Conservation (phyloP, 1,284 basidiomycete genomes). For the Rugosomyces carneus region DNA sequence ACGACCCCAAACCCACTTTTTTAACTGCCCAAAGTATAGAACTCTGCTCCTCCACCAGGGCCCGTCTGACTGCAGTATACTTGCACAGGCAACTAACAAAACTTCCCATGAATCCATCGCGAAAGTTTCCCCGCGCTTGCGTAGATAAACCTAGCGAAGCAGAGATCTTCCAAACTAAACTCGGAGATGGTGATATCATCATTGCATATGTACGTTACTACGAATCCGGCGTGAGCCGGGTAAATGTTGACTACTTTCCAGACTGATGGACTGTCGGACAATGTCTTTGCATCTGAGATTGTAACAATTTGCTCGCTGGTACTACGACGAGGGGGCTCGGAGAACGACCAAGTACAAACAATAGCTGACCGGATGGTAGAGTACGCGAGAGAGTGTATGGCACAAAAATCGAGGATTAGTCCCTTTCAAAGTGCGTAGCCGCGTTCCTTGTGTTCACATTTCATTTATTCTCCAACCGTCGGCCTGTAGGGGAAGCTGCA, state of each 20-base stretch:
- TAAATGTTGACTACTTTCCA: slow-evolving; percentile 22
- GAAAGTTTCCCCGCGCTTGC: slow-evolving; percentile 39
- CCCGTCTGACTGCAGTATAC: slow-evolving; percentile 6
- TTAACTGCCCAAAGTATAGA: slow-evolving; percentile 72
- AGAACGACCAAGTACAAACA: slow-evolving; percentile 55
- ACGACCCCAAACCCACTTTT: slow-evolving; percentile 69
- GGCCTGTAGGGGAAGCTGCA: slow-evolving; percentile 46
- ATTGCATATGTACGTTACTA: slow-evolving; percentile 56
- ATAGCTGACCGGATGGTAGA: slow-evolving; percentile 70
- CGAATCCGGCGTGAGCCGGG: background rate
- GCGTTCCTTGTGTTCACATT: too few species aligned
- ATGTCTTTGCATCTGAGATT: slow-evolving; percentile 73
- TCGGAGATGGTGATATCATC: slow-evolving; percentile 70
- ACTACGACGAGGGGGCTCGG: slow-evolving; percentile 46
- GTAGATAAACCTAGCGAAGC: slow-evolving; percentile 65
- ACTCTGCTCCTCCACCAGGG: slow-evolving; percentile 1
- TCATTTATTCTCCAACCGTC: slow-evolving; percentile 2
- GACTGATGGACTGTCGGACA: slow-evolving; percentile 87
- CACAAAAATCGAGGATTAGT: slow-evolving; percentile 51
- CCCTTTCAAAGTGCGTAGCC: slow-evolving; percentile 61
- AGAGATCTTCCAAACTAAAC: slow-evolving; percentile 54
- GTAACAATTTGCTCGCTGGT: slow-evolving; percentile 61
- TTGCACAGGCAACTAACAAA: slow-evolving; percentile 63
- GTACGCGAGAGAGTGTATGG: slow-evolving; percentile 66
- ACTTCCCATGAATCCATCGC: slow-evolving; percentile 41